Percentiles rank a stretch among this genome's conserved stretches.
Evolutionary conservation across 164 flowering plant species (phyloP).

Genomic region (Buxus sempervirens): DNA sequence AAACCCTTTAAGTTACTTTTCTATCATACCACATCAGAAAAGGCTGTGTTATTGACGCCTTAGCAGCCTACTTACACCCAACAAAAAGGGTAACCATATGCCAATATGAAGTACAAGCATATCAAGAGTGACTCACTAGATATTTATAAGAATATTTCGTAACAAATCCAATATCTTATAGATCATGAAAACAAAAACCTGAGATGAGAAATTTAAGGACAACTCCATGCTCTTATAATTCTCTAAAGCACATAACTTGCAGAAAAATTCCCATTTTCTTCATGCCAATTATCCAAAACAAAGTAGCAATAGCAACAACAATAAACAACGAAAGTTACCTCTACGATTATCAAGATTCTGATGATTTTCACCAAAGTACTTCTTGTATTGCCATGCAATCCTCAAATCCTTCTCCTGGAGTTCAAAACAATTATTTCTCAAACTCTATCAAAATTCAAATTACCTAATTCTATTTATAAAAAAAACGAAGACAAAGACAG

Average conservation of each 20-base stretch:
- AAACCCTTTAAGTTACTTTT: no score
- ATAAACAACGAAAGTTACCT: conserved; percentile 30
- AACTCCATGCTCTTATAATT: background rate
- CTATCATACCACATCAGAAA: no score
- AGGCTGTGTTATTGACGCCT: no score
- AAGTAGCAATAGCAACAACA: background rate
- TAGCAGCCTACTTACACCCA: no score
- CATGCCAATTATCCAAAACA: background rate
- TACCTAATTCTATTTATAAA: background rate
- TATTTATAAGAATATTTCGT: background rate
- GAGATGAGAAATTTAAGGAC: background rate
- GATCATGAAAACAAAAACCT: background rate
- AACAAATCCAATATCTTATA: background rate
- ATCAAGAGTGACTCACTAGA: background rate
- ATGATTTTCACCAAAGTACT: conserved; percentile 68
- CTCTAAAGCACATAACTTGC: background rate
- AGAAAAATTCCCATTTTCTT: no score
- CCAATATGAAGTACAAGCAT: background rate
- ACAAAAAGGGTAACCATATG: background rate
- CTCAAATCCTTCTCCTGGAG: conserved; percentile 77
- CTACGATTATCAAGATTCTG: conserved; percentile 29
- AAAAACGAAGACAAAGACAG: background rate
- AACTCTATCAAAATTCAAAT: background rate
- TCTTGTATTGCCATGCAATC: conserved; percentile 98
- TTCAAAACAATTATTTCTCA: background rate